Percentiles rank a stretch among this genome's conserved stretches.
Conservation (phyloP, 805 yeast species). For the Candida sphagnicola region DNA sequence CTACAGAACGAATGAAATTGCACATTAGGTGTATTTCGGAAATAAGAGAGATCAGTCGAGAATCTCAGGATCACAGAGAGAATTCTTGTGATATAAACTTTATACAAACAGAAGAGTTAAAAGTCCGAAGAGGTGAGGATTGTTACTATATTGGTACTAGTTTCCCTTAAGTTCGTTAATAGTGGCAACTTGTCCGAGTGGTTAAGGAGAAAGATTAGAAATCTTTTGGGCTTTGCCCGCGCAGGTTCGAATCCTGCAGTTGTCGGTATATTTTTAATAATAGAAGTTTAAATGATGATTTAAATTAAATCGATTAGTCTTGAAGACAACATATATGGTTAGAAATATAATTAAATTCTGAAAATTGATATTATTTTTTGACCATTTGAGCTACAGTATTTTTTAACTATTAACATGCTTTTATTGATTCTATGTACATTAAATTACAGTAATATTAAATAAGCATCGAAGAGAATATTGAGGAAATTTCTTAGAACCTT, state of each 20-base stretch:
- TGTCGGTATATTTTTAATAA: slow-evolving; percentile 28
- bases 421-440: background rate
- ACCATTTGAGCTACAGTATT: background rate
- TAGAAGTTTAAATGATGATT: background rate
- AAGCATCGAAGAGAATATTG: too few relatives aligned
- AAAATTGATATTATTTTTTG: background rate
- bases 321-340: background rate
- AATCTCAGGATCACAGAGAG: too few relatives aligned
- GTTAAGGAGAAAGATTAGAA: slow-evolving; percentile 47
- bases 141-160: too few relatives aligned
- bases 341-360: background rate
- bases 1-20: too few relatives aligned
- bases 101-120: too few relatives aligned
- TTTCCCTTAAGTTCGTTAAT: background rate
- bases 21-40: too few relatives aligned
- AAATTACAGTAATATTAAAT: background rate
- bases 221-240: slow-evolving; percentile 49
- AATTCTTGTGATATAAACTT: too few relatives aligned
- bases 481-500: too few relatives aligned
- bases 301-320: background rate
- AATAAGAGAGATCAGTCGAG: too few relatives aligned
- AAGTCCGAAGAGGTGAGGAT: too few relatives aligned
- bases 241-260: slow-evolving; percentile 50
- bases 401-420: background rate
- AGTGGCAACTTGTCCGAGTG: slow-evolving; percentile 45